phyloP scores from a whole-genome alignment of 192 early-diverging fungal genomes.

The Rhizoclosmatium globosum region DNA sequence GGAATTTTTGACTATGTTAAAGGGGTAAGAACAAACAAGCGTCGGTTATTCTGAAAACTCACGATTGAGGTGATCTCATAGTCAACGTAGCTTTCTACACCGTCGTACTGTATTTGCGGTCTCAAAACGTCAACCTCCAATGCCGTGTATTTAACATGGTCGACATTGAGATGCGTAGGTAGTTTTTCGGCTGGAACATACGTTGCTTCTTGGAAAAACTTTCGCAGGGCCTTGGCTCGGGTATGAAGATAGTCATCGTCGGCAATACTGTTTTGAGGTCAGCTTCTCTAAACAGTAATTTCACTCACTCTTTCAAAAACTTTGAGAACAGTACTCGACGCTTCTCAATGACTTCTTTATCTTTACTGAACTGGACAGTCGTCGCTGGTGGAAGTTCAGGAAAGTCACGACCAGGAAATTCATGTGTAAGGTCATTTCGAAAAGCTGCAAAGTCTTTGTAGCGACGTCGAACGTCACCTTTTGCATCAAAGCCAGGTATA shows the following conservation, averaged over 20 bases:
- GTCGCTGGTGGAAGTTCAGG: background rate
- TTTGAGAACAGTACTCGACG: background rate
- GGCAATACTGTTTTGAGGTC: background rate
- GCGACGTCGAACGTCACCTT: background rate
- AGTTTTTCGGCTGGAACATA: background rate
- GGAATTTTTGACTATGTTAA: too few species aligned
- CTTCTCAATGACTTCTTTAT: background rate
- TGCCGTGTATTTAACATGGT: too few species aligned
- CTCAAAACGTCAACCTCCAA: too few species aligned
- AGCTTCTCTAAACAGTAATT: background rate
- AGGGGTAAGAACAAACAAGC: too few species aligned
- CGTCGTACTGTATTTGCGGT: too few species aligned
- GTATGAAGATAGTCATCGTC: background rate
- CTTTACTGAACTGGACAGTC: background rate
- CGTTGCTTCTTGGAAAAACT: background rate
- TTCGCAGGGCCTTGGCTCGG: background rate
- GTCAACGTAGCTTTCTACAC: too few species aligned
- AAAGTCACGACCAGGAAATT: slow-evolving; percentile 15
- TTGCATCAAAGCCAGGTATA: slow-evolving; percentile 1
- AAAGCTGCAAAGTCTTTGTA: slow-evolving; percentile 20
- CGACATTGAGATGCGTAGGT: too few species aligned
- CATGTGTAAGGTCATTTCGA: slow-evolving; percentile 1
- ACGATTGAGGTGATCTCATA: too few species aligned
- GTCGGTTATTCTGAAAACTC: too few species aligned
- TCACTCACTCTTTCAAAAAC: background rate